Conservation (phyloP, 495 filamentous ascomycete species). For the Penicillium maclennaniae region DNA sequence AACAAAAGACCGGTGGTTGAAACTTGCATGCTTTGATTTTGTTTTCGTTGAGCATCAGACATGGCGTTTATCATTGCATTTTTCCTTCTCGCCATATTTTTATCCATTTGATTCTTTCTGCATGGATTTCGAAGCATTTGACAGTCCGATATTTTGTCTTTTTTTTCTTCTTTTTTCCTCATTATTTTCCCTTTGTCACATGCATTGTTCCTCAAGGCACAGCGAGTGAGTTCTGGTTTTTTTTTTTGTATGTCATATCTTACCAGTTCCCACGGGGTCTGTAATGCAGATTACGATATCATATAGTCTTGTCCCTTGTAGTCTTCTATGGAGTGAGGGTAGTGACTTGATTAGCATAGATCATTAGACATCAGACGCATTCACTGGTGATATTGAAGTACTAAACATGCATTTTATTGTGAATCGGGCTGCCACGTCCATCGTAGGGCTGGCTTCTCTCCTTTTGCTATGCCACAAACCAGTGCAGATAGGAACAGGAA, state of each 20-base stretch:
- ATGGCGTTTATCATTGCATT: constrained; percentile 22
- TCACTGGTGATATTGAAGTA: neutral
- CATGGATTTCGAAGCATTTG: neutral
- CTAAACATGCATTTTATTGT: neutral
- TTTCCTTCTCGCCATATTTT: constrained; percentile 4
- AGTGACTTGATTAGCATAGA: neutral
- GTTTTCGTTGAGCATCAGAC: constrained; percentile 26
- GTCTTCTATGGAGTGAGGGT: neutral
- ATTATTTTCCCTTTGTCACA: constrained; percentile 16
- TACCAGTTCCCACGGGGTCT: constrained; percentile 13
- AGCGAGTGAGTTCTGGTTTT: constrained; percentile 36
- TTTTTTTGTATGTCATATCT: constrained; percentile 28
- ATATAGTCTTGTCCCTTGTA: neutral
- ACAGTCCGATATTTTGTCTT: too few species aligned
- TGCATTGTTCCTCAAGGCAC: constrained; percentile 32
- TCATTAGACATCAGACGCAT: neutral
- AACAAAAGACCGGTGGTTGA: constrained; percentile 19
- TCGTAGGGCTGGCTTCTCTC: neutral
- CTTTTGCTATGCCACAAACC: neutral
- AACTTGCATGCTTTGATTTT: constrained; percentile 7
- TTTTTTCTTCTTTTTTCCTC: too few species aligned
- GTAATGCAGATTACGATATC: constrained; percentile 22
- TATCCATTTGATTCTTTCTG: neutral
- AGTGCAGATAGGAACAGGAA: neutral
- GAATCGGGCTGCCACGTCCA: neutral